Base-by-base conservation (phyloP, 2,329 filamentous ascomycete species). In the Fusarium abutilonis region DNA sequence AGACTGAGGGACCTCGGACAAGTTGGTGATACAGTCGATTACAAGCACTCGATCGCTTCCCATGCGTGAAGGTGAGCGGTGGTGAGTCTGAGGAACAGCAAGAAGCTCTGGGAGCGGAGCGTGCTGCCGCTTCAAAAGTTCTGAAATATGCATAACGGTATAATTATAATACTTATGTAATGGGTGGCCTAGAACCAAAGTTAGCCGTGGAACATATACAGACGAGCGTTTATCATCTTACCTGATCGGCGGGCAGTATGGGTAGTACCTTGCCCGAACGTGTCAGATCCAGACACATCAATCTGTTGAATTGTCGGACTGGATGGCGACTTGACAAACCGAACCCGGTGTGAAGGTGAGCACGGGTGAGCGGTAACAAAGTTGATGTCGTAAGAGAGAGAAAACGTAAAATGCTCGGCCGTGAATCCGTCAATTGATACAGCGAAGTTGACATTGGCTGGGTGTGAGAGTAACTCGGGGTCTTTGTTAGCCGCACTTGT, bases 291-390 rank as follows among this genome's bases (percentile, higher is more conserved):
- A 10, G 77, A 79, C 14, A 86, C 76, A 59, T 86, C 82, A 52
- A 83, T 81, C 56, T 86, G 82, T 67, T 83, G 83, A 48, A 86
- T 85, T 2, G 82, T 85, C 17, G 86, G 84, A 67, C 84, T 88
- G 1, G 82, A 81, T 0, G 85, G 83, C 13, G 85, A 85, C 69
- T 83, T 86, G 46, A 88, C 70, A 51, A 88, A 82, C 60, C 81
- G 83, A 3, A 86, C 82, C 52, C 82, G 79, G 46, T 80, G 79
- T 2, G 85, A 86, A 2, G 84, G 82, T 6, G 84, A 80, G 66
- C 87, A 90, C 0, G 87, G 87, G 64, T 89, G 86, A 1, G 86
- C 86, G 1, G 87, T 89, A 15, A 89, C 84, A 70, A 89, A 89
- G 65, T 83, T 83, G 19, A 89, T 80, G 55, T 89, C 86, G 63